These are phyloP conservation scores for Thermoascus crustaceus DNA, from an alignment of 2,329 filamentous ascomycete species.

Conservation along the genomic window DNA sequence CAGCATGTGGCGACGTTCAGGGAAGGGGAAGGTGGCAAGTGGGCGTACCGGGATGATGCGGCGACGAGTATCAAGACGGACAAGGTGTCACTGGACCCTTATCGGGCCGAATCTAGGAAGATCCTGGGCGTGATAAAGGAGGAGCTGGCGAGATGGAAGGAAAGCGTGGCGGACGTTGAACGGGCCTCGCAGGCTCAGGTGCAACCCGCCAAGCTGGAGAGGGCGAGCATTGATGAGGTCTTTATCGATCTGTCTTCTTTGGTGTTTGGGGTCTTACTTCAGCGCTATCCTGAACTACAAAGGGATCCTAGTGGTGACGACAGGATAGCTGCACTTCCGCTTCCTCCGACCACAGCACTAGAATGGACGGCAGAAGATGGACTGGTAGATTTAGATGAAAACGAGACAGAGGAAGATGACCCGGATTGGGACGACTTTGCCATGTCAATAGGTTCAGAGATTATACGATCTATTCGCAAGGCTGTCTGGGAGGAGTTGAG, in stretches of 20 bases:
- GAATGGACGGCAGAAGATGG: constrained; percentile 73
- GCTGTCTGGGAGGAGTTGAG: constrained; percentile 61
- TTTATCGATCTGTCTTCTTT: constrained; percentile 87
- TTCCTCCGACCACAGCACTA: constrained; percentile 63
- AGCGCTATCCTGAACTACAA: constrained; percentile 65
- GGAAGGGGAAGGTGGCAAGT: constrained; percentile 74
- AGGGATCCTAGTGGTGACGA: constrained; percentile 46
- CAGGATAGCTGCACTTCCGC: constrained; percentile 56
- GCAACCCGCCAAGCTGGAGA: constrained; percentile 61
- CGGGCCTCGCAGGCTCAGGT: constrained; percentile 13
- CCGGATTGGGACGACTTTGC: constrained; percentile 96
- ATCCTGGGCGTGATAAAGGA: constrained; percentile 76
- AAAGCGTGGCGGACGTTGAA: constrained; percentile 11
- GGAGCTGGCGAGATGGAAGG: constrained; percentile 47
- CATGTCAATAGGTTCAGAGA: constrained; percentile 79
- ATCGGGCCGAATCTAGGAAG: constrained; percentile 72
- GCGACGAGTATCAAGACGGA: constrained; percentile 72
- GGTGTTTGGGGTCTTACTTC: constrained; percentile 64
- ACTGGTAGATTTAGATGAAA: constrained; percentile 67
- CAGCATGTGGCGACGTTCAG: constrained; percentile 95
- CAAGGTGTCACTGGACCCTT: constrained; percentile 92
- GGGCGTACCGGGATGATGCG: constrained; percentile 82
- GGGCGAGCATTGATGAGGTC: constrained; percentile 91
- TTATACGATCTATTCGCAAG: constrained; percentile 66
- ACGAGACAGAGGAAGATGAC: constrained; percentile 65